These are phyloP conservation scores for Pythium vanterpoolii DNA, from an alignment of 352 stramenopile genomes.

Conservation along the genomic window DNA sequence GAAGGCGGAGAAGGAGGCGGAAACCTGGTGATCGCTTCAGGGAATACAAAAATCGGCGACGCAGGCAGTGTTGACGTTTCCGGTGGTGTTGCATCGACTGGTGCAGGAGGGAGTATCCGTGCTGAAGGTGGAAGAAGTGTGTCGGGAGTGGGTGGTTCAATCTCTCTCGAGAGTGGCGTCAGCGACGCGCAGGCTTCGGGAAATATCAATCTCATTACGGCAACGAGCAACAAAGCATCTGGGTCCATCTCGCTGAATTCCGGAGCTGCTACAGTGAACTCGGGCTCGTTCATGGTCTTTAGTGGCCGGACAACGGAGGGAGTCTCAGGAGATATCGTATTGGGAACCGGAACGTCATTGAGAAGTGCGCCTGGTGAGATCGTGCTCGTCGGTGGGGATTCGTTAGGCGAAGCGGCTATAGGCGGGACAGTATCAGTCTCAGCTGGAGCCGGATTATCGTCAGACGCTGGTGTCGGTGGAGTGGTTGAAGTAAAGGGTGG, in stretches of 20 bases:
- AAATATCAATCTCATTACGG: slow-evolving; percentile 1
- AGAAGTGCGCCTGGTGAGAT: slow-evolving; percentile 26
- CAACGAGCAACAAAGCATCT: neutral
- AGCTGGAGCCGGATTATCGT: slow-evolving; percentile 41
- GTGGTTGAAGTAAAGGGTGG: slow-evolving; percentile 27
- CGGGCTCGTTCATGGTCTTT: slow-evolving; percentile 1
- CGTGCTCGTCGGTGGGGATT: slow-evolving; percentile 14
- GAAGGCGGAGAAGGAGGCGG: slow-evolving; percentile 2
- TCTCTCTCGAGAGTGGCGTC: slow-evolving; percentile 2
- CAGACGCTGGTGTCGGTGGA: slow-evolving; percentile 49
- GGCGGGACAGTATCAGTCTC: slow-evolving; percentile 29
- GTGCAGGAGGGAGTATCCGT: slow-evolving; percentile 7
- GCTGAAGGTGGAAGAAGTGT: slow-evolving; percentile 3
- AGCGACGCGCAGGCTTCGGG: slow-evolving; percentile 5
- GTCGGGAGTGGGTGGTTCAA: slow-evolving; percentile 5
- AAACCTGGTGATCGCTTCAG: slow-evolving; percentile 3
- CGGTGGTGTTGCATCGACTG: neutral
- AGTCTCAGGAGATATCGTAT: slow-evolving; percentile 37
- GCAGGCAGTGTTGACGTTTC: slow-evolving; percentile 2
- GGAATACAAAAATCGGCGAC: slow-evolving; percentile 6
- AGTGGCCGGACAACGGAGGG: neutral
- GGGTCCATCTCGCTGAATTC: neutral
- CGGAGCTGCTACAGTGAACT: slow-evolving; percentile 1
- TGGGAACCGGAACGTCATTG: slow-evolving; percentile 45
- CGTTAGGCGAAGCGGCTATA: slow-evolving; percentile 5